Percentiles rank a stretch among this genome's conserved stretches.
Evolutionary conservation across 208 protist genomes (phyloP).

Genomic region (Leishmania mexicana): DNA sequence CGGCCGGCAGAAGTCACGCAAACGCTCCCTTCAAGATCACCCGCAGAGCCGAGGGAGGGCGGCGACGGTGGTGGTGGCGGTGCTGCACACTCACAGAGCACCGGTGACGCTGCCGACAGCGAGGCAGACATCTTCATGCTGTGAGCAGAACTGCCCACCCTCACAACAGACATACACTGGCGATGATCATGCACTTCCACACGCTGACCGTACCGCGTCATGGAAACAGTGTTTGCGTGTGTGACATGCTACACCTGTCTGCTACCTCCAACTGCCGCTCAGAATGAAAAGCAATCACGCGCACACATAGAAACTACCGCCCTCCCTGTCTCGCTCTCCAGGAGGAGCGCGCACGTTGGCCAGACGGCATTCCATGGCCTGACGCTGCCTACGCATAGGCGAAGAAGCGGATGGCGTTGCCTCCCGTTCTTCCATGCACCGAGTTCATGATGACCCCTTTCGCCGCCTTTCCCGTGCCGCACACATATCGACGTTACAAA

Average conservation of each 20-base stretch:
- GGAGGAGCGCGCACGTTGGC: neutral
- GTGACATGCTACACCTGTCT: neutral
- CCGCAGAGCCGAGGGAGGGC: neutral
- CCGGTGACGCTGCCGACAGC: slow-evolving; percentile 26
- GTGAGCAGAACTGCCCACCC: neutral
- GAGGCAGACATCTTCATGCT: slow-evolving; percentile 34
- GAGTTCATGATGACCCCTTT: neutral
- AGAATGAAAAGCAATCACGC: neutral
- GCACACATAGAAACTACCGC: neutral
- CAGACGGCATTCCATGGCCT: neutral
- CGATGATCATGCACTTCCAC: neutral
- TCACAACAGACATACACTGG: neutral
- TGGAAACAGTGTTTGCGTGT: neutral
- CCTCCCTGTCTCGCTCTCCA: too few relatives aligned
- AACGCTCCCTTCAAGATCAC: neutral
- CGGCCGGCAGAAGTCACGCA: too few relatives aligned
- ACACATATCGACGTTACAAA: neutral
- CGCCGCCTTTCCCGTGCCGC: neutral
- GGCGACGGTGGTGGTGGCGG: neutral
- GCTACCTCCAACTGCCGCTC: neutral
- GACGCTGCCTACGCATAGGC: neutral
- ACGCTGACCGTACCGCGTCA: neutral
- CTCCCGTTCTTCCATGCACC: neutral
- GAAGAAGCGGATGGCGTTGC: neutral
- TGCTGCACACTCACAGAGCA: slow-evolving; percentile 4